Evolutionary conservation across 306 rosid species (phyloP), one percentile per base, ranked within the genome.

Genomic region (Psophocarpus tetragonolobus): DNA sequence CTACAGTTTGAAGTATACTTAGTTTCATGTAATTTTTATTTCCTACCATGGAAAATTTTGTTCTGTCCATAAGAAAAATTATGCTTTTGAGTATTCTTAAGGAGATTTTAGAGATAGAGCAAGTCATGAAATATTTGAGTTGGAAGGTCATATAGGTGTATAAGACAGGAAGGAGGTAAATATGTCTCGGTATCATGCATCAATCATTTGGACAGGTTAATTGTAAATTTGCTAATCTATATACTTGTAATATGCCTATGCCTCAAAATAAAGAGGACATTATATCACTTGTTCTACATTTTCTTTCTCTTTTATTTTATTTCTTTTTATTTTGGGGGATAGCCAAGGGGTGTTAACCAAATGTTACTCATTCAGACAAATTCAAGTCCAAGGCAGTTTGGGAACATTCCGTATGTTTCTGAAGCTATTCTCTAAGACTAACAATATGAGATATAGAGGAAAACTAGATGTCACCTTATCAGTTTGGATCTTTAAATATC

Each of bases 401-500:
- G 56, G 18, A 50, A 45, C 29, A 27, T 38, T 33, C 14, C 68
- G 38, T 26, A 20, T 33, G 79, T 53, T 17, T 80, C 41, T 9
- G 50, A 80, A 76, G 78, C 30, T 48, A 51, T 66, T 15, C 12
- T 50, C 38, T 21, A 57, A 57, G 76, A 69, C 53, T 44, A 67
- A 68, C 45, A 38, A 68, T 58, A 74, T 53, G 64, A 8, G 38
- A 65, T 5, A 21, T 38, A 33, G 47, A 77, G 42, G 33, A 38
- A 77, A 76, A 4, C 71, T 30, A 69, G 30, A 73, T 26, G 68
- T 83, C 88, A 95, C 99, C 99, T 78, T 70, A 75, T 95, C 91
- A 65, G 96, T 91, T 76, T 91, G 91, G 53, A 21, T 75, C 88
- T 62, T 88, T 74, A 95, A 80, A 58, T 88, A 61, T 82, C 68